phyloP scores from a whole-genome alignment of 2,329 filamentous ascomycete genomes.

The Ophiostoma populinum region DNA sequence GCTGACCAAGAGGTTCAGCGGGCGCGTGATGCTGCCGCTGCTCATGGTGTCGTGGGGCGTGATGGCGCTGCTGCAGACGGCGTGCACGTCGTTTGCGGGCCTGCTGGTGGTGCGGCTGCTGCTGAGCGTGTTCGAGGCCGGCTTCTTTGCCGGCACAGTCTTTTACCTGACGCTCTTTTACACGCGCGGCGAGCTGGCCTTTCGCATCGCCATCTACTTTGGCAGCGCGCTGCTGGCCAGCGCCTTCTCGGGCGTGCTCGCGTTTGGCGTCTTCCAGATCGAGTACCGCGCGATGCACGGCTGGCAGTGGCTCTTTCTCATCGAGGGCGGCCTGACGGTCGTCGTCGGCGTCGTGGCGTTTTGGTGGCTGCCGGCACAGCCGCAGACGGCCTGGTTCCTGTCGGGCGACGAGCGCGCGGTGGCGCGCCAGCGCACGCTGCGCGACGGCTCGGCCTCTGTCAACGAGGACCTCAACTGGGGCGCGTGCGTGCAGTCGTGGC shows the following conservation, averaged over 20 bases:
- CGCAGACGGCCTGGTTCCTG: conserved; percentile 10
- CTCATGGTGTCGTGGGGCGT: conserved; percentile 52
- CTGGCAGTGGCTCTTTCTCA: conserved; percentile 12
- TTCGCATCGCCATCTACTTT: conserved; percentile 48
- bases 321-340: conserved; percentile 11
- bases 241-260: conserved; percentile 43
- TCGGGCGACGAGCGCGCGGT: conserved; percentile 9
- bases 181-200: conserved; percentile 49
- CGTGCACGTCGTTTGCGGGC: conserved; percentile 42
- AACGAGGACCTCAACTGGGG: conserved; percentile 8
- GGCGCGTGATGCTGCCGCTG: conserved; percentile 40
- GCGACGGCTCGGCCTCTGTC: conserved; percentile 9
- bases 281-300: conserved; percentile 7
- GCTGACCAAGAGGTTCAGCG: conserved; percentile 50
- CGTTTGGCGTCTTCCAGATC: conserved; percentile 32
- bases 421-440: conserved; percentile 8
- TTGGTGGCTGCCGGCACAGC: conserved; percentile 10
- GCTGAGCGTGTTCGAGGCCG: conserved; percentile 48
- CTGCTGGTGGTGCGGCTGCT: conserved; percentile 54
- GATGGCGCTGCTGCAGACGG: conserved; percentile 41
- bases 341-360: conserved; percentile 9
- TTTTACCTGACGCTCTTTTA: conserved; percentile 47
- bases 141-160: conserved; percentile 51
- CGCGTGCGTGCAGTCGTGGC: background rate
- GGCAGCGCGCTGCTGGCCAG: conserved; percentile 16